Conservation (phyloP, 495 filamentous ascomycete genomes). For the Podospora sp. region DNA sequence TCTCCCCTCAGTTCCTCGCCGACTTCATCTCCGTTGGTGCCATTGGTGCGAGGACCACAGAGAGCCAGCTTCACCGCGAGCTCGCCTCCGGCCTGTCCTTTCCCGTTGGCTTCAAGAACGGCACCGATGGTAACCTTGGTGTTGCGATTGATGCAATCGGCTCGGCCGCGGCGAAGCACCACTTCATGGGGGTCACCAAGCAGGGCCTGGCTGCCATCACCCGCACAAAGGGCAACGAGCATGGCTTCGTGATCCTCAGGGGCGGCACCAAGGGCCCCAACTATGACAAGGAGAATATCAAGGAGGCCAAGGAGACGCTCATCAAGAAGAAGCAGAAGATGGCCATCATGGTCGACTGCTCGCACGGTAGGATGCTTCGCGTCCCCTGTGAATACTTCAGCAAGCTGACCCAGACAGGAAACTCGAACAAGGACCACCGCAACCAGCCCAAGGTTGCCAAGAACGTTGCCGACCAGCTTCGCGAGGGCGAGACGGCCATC, state of each 20-base stretch:
- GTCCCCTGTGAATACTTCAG: background rate
- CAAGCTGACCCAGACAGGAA: slow-evolving; percentile 52
- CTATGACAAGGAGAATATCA: slow-evolving; percentile 83
- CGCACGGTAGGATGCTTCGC: slow-evolving; percentile 65
- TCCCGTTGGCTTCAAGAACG: slow-evolving; percentile 99
- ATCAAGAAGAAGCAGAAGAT: slow-evolving; percentile 82
- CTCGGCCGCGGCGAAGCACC: slow-evolving; percentile 85
- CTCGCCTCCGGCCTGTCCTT: slow-evolving; percentile 96
- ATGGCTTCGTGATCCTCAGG: slow-evolving; percentile 94
- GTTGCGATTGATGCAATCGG: slow-evolving; percentile 98
- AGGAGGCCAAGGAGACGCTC: slow-evolving; percentile 75
- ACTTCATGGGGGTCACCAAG: slow-evolving; percentile 99
- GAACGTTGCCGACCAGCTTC: slow-evolving; percentile 79
- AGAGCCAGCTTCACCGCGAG: slow-evolving; percentile 94
- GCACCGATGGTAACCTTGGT: slow-evolving; percentile 88
- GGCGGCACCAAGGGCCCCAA: slow-evolving; percentile 94
- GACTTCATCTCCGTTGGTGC: slow-evolving; percentile 94
- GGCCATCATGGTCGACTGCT: slow-evolving; percentile 97
- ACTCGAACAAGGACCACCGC: slow-evolving; percentile 73
- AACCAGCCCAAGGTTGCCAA: slow-evolving; percentile 94
- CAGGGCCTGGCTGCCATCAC: slow-evolving; percentile 95
- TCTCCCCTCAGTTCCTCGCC: slow-evolving; percentile 92
- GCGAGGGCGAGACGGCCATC: slow-evolving; percentile 83
- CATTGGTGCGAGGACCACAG: slow-evolving; percentile 95
- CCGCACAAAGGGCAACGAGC: slow-evolving; percentile 87